phyloP scores from a whole-genome alignment of 805 yeast genomes.

The Yarrowia phangngaensis region DNA sequence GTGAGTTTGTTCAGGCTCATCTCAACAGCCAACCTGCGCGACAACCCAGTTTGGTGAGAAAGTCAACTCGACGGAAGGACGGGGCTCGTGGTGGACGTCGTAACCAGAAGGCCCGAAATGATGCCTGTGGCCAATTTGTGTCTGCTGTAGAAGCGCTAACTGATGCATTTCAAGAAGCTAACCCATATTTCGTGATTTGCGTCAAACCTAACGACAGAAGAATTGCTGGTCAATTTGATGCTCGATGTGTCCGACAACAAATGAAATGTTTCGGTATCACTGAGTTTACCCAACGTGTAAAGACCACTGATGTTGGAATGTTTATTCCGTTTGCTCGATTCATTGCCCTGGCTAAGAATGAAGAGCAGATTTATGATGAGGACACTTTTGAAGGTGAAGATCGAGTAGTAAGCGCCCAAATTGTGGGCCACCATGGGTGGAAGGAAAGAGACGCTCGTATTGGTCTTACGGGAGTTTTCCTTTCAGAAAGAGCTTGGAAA shows the following conservation, averaged over 20 bases:
- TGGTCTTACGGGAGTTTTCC: constrained; percentile 43
- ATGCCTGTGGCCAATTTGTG: constrained; percentile 39
- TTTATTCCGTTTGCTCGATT: constrained; percentile 43
- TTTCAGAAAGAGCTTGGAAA: constrained; percentile 44
- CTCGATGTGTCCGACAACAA: constrained; percentile 45
- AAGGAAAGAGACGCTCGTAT: constrained; percentile 40
- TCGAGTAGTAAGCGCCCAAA: constrained; percentile 32
- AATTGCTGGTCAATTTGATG: constrained; percentile 41
- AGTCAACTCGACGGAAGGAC: constrained; percentile 28
- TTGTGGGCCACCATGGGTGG: constrained; percentile 39
- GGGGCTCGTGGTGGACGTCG: constrained; percentile 1
- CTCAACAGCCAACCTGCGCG: constrained; percentile 43
- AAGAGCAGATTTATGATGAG: constrained; percentile 28
- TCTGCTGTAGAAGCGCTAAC: constrained; percentile 39
- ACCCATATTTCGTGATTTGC: constrained; percentile 44
- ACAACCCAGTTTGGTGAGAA: constrained; percentile 40
- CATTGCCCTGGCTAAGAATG: constrained; percentile 34
- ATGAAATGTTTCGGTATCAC: constrained; percentile 43
- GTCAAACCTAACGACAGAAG: constrained; percentile 44
- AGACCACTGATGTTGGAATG: constrained; percentile 40
- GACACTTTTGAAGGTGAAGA: constrained; percentile 26
- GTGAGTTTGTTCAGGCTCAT: constrained; percentile 41
- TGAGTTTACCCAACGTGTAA: constrained; percentile 43
- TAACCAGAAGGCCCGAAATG: constrained; percentile 27
- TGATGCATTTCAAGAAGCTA: constrained; percentile 41